Percentiles rank a stretch among this genome's conserved stretches.
Evolutionary conservation across 1,284 basidiomycete genomes (phyloP).

Genomic region (Coniferiporia weirii): DNA sequence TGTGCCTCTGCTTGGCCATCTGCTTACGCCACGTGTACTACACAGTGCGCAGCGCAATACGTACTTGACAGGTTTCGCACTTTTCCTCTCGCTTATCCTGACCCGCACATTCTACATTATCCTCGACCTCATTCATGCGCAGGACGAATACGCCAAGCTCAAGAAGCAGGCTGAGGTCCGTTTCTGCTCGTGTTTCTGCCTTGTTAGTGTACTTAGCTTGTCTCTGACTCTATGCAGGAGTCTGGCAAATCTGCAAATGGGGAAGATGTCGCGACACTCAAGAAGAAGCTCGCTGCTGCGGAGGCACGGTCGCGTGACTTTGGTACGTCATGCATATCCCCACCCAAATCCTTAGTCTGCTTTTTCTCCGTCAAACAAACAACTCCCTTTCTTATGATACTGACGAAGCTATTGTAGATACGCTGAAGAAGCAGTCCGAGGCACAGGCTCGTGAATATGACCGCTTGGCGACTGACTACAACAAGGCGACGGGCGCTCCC

Average conservation of each 20-base stretch:
- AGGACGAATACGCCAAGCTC: slow-evolving; percentile 82
- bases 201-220: not conserved
- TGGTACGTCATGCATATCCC: slow-evolving; percentile 39
- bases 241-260: slow-evolving; percentile 30
- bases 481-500: slow-evolving; percentile 54
- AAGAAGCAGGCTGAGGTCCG: slow-evolving; percentile 56
- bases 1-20: not conserved
- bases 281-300: slow-evolving; percentile 46
- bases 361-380: not conserved
- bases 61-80: slow-evolving; percentile 88
- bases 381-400: too few species aligned
- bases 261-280: slow-evolving; percentile 59
- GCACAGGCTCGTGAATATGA: slow-evolving; percentile 79
- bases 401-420: slow-evolving; percentile 38
- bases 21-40: slow-evolving; percentile 10
- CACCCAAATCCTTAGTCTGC: not conserved
- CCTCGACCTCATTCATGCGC: slow-evolving; percentile 84
- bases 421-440: slow-evolving; percentile 77
- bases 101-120: slow-evolving; percentile 90
- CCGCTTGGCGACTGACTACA: slow-evolving; percentile 73
- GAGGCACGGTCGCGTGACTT: slow-evolving; percentile 61
- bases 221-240: slow-evolving; percentile 27
- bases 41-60: slow-evolving; percentile 74
- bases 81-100: slow-evolving; percentile 92
- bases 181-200: slow-evolving; percentile 10